These are phyloP conservation scores for Neurospora intermedia DNA, from an alignment of 495 filamentous ascomycete genomes.

Conservation along the genomic window DNA sequence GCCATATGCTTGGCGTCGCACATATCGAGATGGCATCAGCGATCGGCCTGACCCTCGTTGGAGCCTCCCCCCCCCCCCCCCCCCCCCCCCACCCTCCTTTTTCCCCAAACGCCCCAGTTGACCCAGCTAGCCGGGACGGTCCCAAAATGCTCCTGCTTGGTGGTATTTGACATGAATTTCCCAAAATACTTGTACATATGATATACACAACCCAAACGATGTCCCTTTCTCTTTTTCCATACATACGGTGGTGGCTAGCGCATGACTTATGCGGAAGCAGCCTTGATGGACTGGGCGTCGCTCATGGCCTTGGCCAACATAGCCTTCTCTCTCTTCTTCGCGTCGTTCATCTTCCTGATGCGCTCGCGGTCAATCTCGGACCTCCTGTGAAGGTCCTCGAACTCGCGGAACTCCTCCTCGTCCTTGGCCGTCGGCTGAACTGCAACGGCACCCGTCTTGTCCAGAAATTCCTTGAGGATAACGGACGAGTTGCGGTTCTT, in stretches of 20 bases:
- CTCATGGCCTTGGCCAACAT: slow-evolving; percentile 22
- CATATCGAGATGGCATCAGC: background rate
- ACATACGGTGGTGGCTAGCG: background rate
- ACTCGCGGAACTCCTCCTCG: slow-evolving; percentile 42
- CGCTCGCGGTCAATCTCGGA: slow-evolving; percentile 47
- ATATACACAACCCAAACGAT: slow-evolving; percentile 9
- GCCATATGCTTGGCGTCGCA: background rate
- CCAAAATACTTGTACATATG: slow-evolving; percentile 12
- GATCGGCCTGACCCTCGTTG: background rate
- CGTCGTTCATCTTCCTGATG: slow-evolving; percentile 49
- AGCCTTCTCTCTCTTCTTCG: slow-evolving; percentile 50
- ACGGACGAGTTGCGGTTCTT: slow-evolving; percentile 46
- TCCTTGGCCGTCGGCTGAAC: slow-evolving; percentile 53
- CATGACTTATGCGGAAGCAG: slow-evolving; percentile 1
- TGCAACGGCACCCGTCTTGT: slow-evolving; percentile 54
- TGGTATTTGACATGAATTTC: background rate
- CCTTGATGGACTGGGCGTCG: slow-evolving; percentile 23
- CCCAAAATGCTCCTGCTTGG: background rate
- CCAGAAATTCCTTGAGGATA: slow-evolving; percentile 60
- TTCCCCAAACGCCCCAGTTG: background rate
- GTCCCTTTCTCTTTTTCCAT: background rate
- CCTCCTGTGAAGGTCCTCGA: slow-evolving; percentile 45
- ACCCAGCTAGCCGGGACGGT: background rate
- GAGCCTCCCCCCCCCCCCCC: background rate
- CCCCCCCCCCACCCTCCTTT: too few relatives aligned